Percentiles rank a stretch among this genome's conserved stretches.
Evolutionary conservation across 257 asterid species (phyloP).

Genomic region (Solanum bulbocastanum): DNA sequence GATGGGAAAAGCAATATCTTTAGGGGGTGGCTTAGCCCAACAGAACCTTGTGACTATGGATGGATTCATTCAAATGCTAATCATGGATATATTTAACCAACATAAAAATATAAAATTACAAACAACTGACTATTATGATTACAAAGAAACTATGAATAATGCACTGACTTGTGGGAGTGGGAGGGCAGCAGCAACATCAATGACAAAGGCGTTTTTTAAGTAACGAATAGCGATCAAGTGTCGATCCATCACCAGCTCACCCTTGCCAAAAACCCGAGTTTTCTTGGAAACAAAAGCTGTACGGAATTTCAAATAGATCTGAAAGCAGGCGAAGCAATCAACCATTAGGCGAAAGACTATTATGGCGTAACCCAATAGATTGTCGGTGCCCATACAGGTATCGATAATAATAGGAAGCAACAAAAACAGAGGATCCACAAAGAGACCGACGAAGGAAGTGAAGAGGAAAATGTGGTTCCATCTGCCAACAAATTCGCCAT

Average conservation of each 20-base stretch:
- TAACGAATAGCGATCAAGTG: slow-evolving; percentile 46
- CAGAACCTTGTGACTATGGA: not conserved
- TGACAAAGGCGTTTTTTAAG: slow-evolving; percentile 44
- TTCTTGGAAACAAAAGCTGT: slow-evolving; percentile 56
- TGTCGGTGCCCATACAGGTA: slow-evolving; percentile 51
- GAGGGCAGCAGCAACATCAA: slow-evolving; percentile 82
- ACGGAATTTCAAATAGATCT: slow-evolving; percentile 64
- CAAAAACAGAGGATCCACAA: slow-evolving; percentile 75
- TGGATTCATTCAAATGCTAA: not conserved
- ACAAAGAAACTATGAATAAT: not conserved
- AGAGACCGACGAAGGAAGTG: slow-evolving; percentile 54
- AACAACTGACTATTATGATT: not conserved
- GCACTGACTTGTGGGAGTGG: slow-evolving; percentile 76
- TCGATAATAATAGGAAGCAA: slow-evolving; percentile 33
- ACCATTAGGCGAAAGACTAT: slow-evolving; percentile 38
- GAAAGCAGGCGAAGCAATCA: slow-evolving; percentile 59
- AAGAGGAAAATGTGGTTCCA: slow-evolving; percentile 72
- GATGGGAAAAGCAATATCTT: not conserved
- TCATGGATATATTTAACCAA: not conserved
- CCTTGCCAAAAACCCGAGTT: slow-evolving; percentile 75
- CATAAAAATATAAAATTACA: not conserved
- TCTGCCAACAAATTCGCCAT: slow-evolving; percentile 37
- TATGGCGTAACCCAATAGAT: slow-evolving; percentile 23
- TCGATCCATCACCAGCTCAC: slow-evolving; percentile 65
- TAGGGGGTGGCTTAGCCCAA: not conserved